Conservation (phyloP, 495 filamentous ascomycete species). For the Aspergillus bridgeri region DNA sequence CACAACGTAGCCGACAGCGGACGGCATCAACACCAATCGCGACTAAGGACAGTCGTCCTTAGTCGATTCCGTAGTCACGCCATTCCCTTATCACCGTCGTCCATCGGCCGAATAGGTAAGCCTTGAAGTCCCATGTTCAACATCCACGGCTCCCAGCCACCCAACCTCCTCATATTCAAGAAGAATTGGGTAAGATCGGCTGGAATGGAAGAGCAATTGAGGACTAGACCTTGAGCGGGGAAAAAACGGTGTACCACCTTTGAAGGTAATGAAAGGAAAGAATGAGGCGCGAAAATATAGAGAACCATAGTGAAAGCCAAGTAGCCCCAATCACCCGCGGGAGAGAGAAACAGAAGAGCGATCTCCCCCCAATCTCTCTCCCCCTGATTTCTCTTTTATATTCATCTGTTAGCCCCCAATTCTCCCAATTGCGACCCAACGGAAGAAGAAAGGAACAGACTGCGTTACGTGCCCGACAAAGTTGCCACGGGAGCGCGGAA, state of each 20-base stretch:
- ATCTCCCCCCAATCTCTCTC: not conserved
- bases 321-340: constrained; percentile 2
- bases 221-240: constrained; percentile 12
- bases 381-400: constrained; percentile 13
- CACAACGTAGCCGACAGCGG: not conserved
- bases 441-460: not conserved
- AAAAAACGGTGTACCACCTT: constrained; percentile 3
- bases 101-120: constrained; percentile 19
- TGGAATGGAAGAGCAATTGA: not conserved
- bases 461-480: constrained; percentile 18
- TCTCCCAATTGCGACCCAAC: constrained; percentile 1
- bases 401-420: not conserved
- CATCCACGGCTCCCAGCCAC: constrained; percentile 37
- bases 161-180: constrained; percentile 26
- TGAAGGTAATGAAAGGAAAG: constrained; percentile 8
- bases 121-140: constrained; percentile 14
- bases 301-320: constrained; percentile 7
- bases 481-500: constrained; percentile 31
- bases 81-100: constrained; percentile 6
- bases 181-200: not conserved
- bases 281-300: constrained; percentile 3
- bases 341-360: not conserved
- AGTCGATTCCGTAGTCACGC: constrained; percentile 10
- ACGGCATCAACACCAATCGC: not conserved
- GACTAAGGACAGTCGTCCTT: constrained; percentile 1